Conservation (phyloP, 768 basidiomycete species). For the Leucocoprinus leucothites region DNA sequence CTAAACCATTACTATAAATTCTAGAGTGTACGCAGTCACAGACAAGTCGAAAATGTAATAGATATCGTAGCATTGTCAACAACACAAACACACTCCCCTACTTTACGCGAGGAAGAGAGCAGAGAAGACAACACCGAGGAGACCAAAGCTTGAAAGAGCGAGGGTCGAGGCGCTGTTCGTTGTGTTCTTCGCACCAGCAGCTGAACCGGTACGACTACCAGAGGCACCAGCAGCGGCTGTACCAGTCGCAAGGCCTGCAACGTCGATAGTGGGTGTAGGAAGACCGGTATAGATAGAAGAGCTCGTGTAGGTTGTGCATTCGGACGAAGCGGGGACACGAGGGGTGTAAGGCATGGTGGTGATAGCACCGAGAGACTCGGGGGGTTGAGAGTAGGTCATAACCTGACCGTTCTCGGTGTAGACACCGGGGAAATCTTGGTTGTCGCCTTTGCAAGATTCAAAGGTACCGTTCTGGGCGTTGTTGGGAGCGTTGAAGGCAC, state of each 20-base stretch:
- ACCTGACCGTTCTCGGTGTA: conserved; percentile 37
- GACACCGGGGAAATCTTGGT: conserved; percentile 57
- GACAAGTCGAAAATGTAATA: not conserved
- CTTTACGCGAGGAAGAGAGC: conserved; percentile 23
- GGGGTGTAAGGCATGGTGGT: conserved; percentile 39
- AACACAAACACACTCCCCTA: no score
- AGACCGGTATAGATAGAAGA: conserved; percentile 24
- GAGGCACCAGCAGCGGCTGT: conserved; percentile 4
- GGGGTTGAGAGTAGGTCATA: conserved; percentile 42
- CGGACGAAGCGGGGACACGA: conserved; percentile 34
- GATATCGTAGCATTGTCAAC: not conserved
- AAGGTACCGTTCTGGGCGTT: conserved; percentile 54
- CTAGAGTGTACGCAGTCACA: no score
- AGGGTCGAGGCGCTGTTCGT: conserved; percentile 13
- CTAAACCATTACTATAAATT: no score
- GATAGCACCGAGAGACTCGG: conserved; percentile 40
- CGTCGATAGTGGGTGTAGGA: conserved; percentile 14
- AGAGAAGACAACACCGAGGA: conserved; percentile 22
- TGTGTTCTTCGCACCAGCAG: conserved; percentile 11
- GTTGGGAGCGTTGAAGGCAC: conserved; percentile 68
- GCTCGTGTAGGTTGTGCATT: conserved; percentile 29
- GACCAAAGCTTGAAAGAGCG: conserved; percentile 15
- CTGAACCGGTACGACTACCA: conserved; percentile 12
- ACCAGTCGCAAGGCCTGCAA: not conserved
- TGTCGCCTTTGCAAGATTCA: conserved; percentile 59